These are phyloP conservation scores for Corinectria fuckeliana DNA, from an alignment of 2,329 filamentous ascomycete genomes.

Conservation along the genomic window DNA sequence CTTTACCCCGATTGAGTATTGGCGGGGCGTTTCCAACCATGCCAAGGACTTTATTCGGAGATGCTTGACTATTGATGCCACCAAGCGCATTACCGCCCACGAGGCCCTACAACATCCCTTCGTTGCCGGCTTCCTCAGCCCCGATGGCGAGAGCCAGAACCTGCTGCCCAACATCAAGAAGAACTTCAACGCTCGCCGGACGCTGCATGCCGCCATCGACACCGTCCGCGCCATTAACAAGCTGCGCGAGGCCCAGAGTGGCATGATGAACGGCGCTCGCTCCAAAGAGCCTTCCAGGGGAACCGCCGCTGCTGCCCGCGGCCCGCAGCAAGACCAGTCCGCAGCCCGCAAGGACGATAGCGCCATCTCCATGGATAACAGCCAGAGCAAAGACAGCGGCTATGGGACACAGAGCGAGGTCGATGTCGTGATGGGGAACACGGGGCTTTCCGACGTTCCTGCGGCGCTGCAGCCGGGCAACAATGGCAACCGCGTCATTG, in stretches of 20 bases:
- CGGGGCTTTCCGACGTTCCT: constrained; percentile 48
- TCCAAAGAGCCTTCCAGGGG: constrained; percentile 57
- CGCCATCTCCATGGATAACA: constrained; percentile 46
- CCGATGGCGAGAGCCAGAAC: constrained; percentile 62
- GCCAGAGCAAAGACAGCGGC: constrained; percentile 53
- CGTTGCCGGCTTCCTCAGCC: constrained; percentile 59
- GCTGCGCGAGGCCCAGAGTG: constrained; percentile 66
- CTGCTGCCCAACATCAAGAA: constrained; percentile 73
- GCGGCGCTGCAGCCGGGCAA: constrained; percentile 61
- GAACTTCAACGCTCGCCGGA: constrained; percentile 75
- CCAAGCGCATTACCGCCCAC: constrained; percentile 88
- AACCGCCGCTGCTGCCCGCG: constrained; percentile 14
- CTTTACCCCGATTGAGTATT: constrained; percentile 94
- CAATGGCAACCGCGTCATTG: constrained; percentile 62
- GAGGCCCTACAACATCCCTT: constrained; percentile 73
- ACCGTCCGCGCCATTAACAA: constrained; percentile 76
- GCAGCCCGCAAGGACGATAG: constrained; percentile 52
- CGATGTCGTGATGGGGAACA: constrained; percentile 56
- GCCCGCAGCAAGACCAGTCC: constrained; percentile 23
- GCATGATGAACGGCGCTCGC: constrained; percentile 66
- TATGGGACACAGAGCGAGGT: constrained; percentile 52
- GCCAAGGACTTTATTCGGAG: constrained; percentile 91
- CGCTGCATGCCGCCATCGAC: constrained; percentile 73
- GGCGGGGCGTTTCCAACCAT: constrained; percentile 86
- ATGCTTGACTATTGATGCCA: constrained; percentile 90